Percentiles rank a stretch among this genome's conserved stretches.
These are phyloP conservation scores for Royoungia palumana DNA, from an alignment of 768 basidiomycete species.

Conservation along the genomic window DNA sequence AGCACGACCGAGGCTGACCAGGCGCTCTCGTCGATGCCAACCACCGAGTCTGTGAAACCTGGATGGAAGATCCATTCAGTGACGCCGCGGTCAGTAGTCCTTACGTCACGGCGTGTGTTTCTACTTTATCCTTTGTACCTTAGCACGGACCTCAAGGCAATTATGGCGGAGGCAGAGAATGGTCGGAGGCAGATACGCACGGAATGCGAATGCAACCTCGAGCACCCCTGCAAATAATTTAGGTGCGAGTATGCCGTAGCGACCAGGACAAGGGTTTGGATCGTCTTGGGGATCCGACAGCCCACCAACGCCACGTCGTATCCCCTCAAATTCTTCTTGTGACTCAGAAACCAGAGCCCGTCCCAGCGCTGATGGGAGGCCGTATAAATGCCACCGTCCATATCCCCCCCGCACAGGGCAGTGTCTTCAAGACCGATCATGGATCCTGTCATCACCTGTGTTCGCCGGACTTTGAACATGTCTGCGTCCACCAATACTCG, in stretches of 20 bases:
- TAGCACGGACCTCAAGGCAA: constrained; percentile 78
- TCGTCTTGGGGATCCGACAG: constrained; percentile 8
- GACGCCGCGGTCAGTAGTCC: constrained; percentile 46
- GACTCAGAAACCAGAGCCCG: constrained; percentile 1
- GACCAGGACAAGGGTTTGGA: neutral
- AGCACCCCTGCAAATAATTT: neutral
- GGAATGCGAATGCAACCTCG: neutral
- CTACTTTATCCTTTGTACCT: constrained; percentile 7
- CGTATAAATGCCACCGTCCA: constrained; percentile 7
- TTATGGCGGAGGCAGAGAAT: constrained; percentile 77
- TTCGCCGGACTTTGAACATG: constrained; percentile 39
- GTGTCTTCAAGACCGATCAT: constrained; percentile 33
- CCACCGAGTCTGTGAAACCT: constrained; percentile 10
- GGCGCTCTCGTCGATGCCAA: neutral
- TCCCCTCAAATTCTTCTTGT: constrained; percentile 9
- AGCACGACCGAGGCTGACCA: constrained; percentile 8
- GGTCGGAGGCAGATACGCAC: constrained; percentile 16
- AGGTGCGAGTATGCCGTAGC: neutral
- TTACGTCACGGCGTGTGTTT: constrained; percentile 4
- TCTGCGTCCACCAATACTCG: constrained; percentile 21
- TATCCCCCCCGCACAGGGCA: constrained; percentile 20
- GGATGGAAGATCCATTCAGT: constrained; percentile 49
- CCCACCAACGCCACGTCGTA: constrained; percentile 7
- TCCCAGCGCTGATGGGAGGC: neutral
- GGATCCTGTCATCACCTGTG: constrained; percentile 65